Evolutionary conservation across 2,329 filamentous ascomycete species (phyloP), one percentile per base, ranked within the genome.

Genomic region (Neonectria hederae): DNA sequence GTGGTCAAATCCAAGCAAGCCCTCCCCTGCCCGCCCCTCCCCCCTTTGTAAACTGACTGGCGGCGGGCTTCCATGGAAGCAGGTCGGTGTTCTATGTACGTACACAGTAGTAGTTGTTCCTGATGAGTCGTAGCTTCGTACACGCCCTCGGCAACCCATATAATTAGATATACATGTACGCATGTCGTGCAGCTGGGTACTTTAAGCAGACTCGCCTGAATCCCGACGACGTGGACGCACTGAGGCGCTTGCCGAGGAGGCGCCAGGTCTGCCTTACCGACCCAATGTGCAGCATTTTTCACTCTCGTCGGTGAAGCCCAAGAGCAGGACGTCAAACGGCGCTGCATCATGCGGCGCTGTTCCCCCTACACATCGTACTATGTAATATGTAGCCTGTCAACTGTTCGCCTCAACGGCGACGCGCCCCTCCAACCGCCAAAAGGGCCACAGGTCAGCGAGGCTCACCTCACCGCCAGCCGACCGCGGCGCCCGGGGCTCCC

Each of bases 211-310:
- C 63, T 72, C 63, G 54, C 62, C 67, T 65, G 63, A 65, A 63
- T 73, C 70, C 71, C 71, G 71, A 74, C 71, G 69, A 74, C 71
- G 67, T 74, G 72, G 71, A 69, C 69, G 54, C 69, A 65, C 59
- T 62, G 57, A 71, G 59, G 65, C 68, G 66, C 63, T 64, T 72
- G 53, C 68, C 63, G 65, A 62, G 54, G 59, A 65, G 51, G 64
- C 70, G 67, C 63, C 68, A 72, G 68, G 71, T 71, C 69, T 68
- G 65, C 63, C 52, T 74, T 62, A 63, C 60, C 67, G 49, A 28
- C 63, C 65, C 62, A 66, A 70, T 67, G 53, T 65, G 48, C 63
- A 66, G 71, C 65, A 67, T 42, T 38, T 69, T 65, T 28, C 28
- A 66, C 21, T 63, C 59, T 65, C 69, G 52, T 74, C 72, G 72